A percentile compares a stretch with the other conserved stretches of the same genome.
phyloP scores from a whole-genome alignment of 768 basidiomycete species.

The Cyathus striatus region DNA sequence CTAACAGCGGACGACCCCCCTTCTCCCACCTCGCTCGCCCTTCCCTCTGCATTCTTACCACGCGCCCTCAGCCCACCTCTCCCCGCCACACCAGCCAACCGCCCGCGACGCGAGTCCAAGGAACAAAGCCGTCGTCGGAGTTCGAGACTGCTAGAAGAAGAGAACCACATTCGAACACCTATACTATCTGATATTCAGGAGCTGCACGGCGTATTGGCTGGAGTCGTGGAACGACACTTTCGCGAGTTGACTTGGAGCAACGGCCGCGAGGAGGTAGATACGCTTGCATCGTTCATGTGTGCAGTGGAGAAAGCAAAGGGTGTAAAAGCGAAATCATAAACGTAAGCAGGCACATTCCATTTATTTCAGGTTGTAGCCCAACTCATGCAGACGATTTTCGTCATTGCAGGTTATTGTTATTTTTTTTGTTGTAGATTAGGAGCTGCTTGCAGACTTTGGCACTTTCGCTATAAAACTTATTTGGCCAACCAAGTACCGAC shows the following conservation, averaged over 20 bases:
- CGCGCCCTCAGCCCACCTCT: constrained; percentile 48
- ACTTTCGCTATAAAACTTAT: background rate
- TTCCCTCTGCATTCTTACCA: constrained; percentile 38
- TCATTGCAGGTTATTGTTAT: too few species aligned
- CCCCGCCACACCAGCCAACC: constrained; percentile 61
- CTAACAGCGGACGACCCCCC: constrained; percentile 64
- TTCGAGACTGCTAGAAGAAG: constrained; percentile 70
- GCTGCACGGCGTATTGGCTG: constrained; percentile 60
- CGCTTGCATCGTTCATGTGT: constrained; percentile 77
- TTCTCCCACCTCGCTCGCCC: constrained; percentile 55
- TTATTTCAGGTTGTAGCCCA: too few species aligned
- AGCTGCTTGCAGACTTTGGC: background rate
- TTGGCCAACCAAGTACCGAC: background rate
- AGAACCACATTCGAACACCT: constrained; percentile 46
- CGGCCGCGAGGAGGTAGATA: constrained; percentile 71
- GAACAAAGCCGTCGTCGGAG: constrained; percentile 61
- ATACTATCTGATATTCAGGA: constrained; percentile 69
- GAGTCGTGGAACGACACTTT: constrained; percentile 72
- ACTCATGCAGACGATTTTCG: too few species aligned
- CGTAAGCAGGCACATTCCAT: too few species aligned
- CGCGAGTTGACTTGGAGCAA: constrained; percentile 45
- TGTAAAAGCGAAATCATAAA: constrained; percentile 9
- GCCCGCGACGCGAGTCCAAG: constrained; percentile 66
- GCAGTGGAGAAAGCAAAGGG: constrained; percentile 59
- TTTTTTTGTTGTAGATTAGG: too few species aligned